phyloP scores from a whole-genome alignment of 2,329 filamentous ascomycete genomes.

The Exophiala spinifera region DNA sequence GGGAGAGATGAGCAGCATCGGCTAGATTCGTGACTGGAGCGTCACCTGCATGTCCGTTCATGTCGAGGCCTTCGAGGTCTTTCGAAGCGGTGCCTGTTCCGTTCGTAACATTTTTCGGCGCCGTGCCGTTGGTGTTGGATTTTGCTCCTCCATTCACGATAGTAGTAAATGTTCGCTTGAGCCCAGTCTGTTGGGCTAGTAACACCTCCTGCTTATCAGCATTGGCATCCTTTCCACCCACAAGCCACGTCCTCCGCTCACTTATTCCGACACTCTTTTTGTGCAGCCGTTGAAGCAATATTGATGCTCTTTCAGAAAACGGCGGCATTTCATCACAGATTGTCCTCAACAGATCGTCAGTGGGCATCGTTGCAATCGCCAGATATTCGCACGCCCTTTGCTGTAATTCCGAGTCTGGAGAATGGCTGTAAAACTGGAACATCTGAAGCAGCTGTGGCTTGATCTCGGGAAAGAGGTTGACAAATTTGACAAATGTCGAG shows the following conservation, averaged over 20 bases:
- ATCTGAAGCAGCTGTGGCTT: constrained; percentile 89
- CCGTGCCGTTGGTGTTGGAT: constrained; percentile 39
- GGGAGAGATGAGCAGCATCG: constrained; percentile 85
- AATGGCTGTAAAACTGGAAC: constrained; percentile 90
- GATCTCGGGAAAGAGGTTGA: constrained; percentile 97
- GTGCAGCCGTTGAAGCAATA: constrained; percentile 84
- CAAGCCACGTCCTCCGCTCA: constrained; percentile 94
- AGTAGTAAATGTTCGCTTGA: constrained; percentile 79
- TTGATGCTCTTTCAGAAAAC: constrained; percentile 91
- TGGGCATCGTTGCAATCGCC: constrained; percentile 76
- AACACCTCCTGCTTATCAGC: constrained; percentile 73
- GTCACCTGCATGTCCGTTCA: constrained; percentile 58
- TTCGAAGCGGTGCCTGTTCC: constrained; percentile 51
- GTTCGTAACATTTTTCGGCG: constrained; percentile 9
- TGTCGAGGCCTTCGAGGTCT: constrained; percentile 79
- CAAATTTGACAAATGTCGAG: constrained; percentile 94
- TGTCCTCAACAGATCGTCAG: constrained; percentile 86
- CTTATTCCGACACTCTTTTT: constrained; percentile 91
- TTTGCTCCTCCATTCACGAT: constrained; percentile 45
- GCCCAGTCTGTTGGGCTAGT: constrained; percentile 73
- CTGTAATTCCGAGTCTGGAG: constrained; percentile 90
- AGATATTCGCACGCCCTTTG: constrained; percentile 96
- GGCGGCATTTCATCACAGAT: constrained; percentile 99
- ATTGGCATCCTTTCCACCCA: constrained; percentile 95
- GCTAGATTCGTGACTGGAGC: constrained; percentile 75